These are phyloP conservation scores for Arthrobotrys iridis DNA, from an alignment of 2,329 filamentous ascomycete species.

Conservation along the genomic window DNA sequence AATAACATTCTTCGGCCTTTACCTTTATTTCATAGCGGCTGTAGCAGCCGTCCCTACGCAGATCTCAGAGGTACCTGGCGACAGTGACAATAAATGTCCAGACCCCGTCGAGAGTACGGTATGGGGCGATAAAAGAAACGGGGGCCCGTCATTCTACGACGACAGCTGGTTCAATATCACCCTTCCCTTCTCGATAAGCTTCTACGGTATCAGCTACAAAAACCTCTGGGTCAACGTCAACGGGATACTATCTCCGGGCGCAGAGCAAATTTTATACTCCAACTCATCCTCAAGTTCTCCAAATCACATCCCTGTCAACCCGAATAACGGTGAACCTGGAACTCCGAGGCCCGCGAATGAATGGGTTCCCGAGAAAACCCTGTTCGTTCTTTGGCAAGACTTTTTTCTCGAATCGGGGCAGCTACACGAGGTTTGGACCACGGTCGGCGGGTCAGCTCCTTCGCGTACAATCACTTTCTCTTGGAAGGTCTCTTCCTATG, in stretches of 20 bases:
- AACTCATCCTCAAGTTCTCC: neutral
- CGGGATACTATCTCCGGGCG: neutral
- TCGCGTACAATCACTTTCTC: neutral
- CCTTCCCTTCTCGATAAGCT: neutral
- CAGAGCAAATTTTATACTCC: neutral
- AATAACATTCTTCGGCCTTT: too few relatives aligned
- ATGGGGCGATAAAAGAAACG: neutral
- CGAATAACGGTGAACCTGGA: neutral
- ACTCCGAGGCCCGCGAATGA: neutral
- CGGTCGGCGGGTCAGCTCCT: neutral
- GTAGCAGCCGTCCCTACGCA: too few relatives aligned
- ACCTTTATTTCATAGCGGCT: too few relatives aligned
- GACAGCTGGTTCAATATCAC: neutral
- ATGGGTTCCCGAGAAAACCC: neutral
- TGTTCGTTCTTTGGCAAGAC: neutral
- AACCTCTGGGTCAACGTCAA: constrained; percentile 5
- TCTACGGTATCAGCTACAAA: neutral
- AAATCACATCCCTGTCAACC: neutral
- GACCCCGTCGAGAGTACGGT: neutral
- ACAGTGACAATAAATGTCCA: neutral
- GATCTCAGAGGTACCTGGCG: neutral
- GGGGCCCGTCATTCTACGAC: neutral
- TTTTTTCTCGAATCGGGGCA: neutral
- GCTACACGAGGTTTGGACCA: neutral
- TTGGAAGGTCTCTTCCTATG: neutral